Conservation (phyloP, 164 flowering plant species). For the Umbilicus rupestris region DNA sequence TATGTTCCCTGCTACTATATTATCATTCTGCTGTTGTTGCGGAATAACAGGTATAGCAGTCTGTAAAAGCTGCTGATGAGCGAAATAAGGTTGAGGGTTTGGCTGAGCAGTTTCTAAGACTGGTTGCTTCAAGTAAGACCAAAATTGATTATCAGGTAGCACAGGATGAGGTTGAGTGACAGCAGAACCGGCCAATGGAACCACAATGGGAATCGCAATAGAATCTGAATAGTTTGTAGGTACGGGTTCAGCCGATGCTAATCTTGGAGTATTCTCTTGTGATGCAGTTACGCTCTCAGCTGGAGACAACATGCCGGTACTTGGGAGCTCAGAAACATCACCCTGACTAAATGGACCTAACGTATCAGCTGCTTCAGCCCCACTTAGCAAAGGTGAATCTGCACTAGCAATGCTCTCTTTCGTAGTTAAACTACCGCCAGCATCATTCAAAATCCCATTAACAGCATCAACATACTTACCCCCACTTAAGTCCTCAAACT, state of each 20-base stretch:
- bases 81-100: not conserved
- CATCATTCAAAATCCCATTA: slow-evolving; percentile 54
- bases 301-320: slow-evolving; percentile 3
- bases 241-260: not conserved
- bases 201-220: not conserved
- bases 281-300: slow-evolving; percentile 4
- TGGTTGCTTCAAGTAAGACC: slow-evolving; percentile 1
- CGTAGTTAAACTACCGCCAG: slow-evolving; percentile 28
- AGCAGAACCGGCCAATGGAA: not conserved
- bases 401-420: slow-evolving; percentile 62
- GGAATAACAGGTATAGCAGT: not conserved
- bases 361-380: slow-evolving; percentile 43
- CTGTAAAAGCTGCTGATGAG: slow-evolving; percentile 1
- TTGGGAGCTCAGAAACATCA: not conserved
- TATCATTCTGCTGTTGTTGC: not conserved
- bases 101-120: not conserved
- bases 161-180: not conserved
- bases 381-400: slow-evolving; percentile 51
- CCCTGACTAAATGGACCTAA: not conserved
- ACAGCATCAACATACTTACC: slow-evolving; percentile 74
- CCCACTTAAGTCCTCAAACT: slow-evolving; percentile 42
- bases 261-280: slow-evolving; percentile 4
- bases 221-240: not conserved
- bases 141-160: not conserved
- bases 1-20: not conserved